Base-by-base conservation (phyloP, 2,329 filamentous ascomycete genomes). In the Ophiocordyceps camponoti-leonardi region DNA sequence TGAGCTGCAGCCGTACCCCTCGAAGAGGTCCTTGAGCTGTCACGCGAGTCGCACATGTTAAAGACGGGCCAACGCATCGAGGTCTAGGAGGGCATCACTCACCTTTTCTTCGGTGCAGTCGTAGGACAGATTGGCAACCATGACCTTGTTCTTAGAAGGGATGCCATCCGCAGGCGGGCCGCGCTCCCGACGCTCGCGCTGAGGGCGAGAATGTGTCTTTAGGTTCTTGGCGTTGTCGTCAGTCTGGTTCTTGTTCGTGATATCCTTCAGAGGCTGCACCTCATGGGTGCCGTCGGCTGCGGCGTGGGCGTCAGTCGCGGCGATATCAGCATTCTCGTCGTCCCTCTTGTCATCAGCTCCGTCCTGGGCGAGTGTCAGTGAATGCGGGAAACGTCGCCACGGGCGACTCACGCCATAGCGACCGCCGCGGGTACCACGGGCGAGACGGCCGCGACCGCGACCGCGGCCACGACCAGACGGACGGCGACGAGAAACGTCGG, bases 61-160 rank as follows among this genome's bases (percentile, higher is more conserved):
- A 13, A 6, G 8, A 13, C 31, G n/a, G 31, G 31, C 13, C n/a
- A n/a, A n/a, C n/a, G n/a, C n/a, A n/a, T n/a, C n/a, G n/a, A n/a
- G n/a, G n/a, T n/a, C n/a, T n/a, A n/a, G n/a, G n/a, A n/a, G n/a
- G n/a, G n/a, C n/a, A n/a, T n/a, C n/a, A n/a, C 74, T 54, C 69
- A 94, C 90, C 80, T 90, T 93, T 61, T 96, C 88, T 73, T 98
- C 92, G 58, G 83, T 90, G 66, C 96, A 77, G 71, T 98, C 90
- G 63, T 98, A 98, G 45, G 92, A 92, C 51, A 98, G 79, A 75
- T 98, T 98, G 61, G 92, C 92, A 60, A 98, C 92, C 92, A 98
- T 98, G 69, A 98, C 86, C 83, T 98, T 98, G 68, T 85, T 96
- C 82, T 95, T 95, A 68, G 90, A 96, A 54, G 92, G 83, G 60